Base-by-base conservation (phyloP, 306 rosid species). In the Dryas drummondii region DNA sequence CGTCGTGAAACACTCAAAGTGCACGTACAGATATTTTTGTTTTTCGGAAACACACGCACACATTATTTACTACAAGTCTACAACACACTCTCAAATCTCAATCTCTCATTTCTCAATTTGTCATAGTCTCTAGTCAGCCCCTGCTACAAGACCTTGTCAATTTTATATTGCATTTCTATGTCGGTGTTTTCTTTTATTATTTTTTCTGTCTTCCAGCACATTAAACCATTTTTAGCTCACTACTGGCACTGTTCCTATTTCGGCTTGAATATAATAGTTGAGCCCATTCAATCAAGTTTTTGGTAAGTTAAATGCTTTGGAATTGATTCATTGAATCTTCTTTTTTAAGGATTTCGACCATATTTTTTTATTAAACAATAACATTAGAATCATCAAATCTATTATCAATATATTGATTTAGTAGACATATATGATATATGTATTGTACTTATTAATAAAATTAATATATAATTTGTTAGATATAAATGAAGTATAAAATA, bases 181-280 rank as follows among this genome's bases (percentile, higher is more conserved):
- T 32, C 37, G 37, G 37, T 32, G 3, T 19, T 56, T n/a, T 68
- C 7, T 7, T 1, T 5, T 14, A 19, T 15, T 5, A 4, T 51
- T 27, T 16, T 4, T 0, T 5, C 26, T 67, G 26, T 27, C 7
- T 50, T 14, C 9, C 17, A 5, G 22, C 9, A 62, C 47, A 54
- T 52, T 27, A 42, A 13, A 70, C 50, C 1, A 41, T 22, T 8
- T 6, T 10, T 16, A 27, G 26, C 56, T 47, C 42, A 37, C 40
- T 4, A 7, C 10, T 14, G 27, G 14, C 46, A 80, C 80, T 80
- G 79, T 80, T 74, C 72, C 9, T 53, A 61, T 69, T 74, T 62
- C 83, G 76, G 72, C 83, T 2, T 1, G 9, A n/a, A 50, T 59
- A 46, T 37, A 52, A 41, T 50, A 70, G 8, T 22, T 2, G 17